These are phyloP conservation scores for Volutella citrinella DNA, from an alignment of 2,329 filamentous ascomycete species.

Conservation along the genomic window DNA sequence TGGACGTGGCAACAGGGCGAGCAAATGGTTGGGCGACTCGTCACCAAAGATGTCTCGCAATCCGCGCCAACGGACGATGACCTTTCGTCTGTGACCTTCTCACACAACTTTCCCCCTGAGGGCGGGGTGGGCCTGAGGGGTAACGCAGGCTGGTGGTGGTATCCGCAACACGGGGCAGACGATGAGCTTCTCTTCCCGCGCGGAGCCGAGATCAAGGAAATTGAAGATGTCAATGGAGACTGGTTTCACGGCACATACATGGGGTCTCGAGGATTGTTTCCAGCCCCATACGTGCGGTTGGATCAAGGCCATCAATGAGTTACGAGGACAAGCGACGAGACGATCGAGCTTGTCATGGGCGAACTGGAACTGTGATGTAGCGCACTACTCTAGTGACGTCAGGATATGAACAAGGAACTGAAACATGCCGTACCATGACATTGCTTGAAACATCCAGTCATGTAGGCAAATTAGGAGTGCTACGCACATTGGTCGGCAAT, in stretches of 20 bases:
- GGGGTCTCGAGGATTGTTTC: slow-evolving; percentile 75
- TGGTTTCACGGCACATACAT: slow-evolving; percentile 90
- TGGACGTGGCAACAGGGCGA: slow-evolving; percentile 51
- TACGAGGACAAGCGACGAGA: too few species aligned
- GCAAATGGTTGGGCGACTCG: slow-evolving; percentile 43
- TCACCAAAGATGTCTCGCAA: slow-evolving; percentile 48
- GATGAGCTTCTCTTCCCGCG: slow-evolving; percentile 85
- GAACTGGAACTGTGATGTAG: too few species aligned
- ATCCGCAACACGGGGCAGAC: slow-evolving; percentile 58
- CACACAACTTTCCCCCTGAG: slow-evolving; percentile 63
- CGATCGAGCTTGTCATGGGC: too few species aligned
- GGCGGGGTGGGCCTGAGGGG: slow-evolving; percentile 67
- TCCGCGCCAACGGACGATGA: slow-evolving; percentile 35
- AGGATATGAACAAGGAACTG: too few species aligned
- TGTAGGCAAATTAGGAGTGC: too few species aligned
- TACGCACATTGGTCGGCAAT: too few species aligned
- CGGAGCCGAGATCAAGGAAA: slow-evolving; percentile 77
- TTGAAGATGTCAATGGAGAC: slow-evolving; percentile 84
- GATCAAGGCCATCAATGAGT: slow-evolving; percentile 26
- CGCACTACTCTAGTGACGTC: too few species aligned
- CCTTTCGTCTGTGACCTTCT: slow-evolving; percentile 21
- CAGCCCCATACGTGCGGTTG: slow-evolving; percentile 68
- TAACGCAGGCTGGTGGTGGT: slow-evolving; percentile 74
- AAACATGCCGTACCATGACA: too few species aligned
- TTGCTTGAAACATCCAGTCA: too few species aligned